Evolutionary conservation across 2,329 filamentous ascomycete species (phyloP).

Genomic region (Endothia cerciana): DNA sequence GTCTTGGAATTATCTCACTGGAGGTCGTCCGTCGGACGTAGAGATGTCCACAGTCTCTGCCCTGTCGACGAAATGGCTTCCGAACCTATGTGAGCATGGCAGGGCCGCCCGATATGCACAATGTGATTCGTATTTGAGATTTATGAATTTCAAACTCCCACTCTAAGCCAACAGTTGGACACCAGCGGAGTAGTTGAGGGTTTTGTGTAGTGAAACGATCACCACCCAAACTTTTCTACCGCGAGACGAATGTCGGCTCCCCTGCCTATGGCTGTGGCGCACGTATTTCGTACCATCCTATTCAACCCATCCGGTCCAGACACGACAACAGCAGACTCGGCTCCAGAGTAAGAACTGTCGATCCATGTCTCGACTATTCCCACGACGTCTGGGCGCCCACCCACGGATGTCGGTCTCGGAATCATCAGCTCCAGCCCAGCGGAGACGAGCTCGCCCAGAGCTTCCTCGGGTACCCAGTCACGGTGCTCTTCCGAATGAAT

Average conservation of each 20-base stretch:
- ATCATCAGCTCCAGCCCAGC: slow-evolving; percentile 57
- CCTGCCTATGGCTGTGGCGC: slow-evolving; percentile 50
- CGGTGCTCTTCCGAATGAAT: slow-evolving; percentile 56
- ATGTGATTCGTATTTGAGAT: no score
- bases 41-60: no score
- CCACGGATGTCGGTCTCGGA: slow-evolving; percentile 56
- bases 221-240: slow-evolving; percentile 74
- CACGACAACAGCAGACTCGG: slow-evolving; percentile 56
- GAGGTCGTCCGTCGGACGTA: no score
- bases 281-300: slow-evolving; percentile 61
- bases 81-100: no score
- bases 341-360: slow-evolving; percentile 23
- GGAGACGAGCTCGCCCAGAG: slow-evolving; percentile 52
- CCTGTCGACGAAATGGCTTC: no score
- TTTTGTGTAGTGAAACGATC: slow-evolving; percentile 1
- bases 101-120: no score
- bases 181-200: neutral
- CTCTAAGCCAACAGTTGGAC: neutral
- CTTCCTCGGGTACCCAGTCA: slow-evolving; percentile 55
- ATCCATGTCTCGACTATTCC: slow-evolving; percentile 46
- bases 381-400: slow-evolving; percentile 57
- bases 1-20: no score
- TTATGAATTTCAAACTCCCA: neutral
- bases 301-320: slow-evolving; percentile 67
- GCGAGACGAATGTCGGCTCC: slow-evolving; percentile 56